These are phyloP conservation scores for Tremella fuciformis DNA, from an alignment of 768 basidiomycete species.

Conservation along the genomic window DNA sequence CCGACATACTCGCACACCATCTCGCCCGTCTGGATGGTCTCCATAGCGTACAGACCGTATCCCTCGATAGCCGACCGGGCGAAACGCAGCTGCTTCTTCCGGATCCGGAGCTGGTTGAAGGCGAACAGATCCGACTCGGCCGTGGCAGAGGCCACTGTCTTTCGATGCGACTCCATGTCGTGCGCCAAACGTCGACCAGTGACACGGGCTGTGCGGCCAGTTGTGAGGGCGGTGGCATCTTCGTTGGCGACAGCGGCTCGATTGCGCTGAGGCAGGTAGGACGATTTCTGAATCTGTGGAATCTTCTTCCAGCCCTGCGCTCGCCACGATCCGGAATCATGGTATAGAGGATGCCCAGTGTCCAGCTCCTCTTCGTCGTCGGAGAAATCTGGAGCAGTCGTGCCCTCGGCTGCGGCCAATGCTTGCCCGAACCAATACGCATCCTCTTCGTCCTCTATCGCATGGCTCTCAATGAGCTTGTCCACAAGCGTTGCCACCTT, in stretches of 20 bases:
- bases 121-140: slow-evolving; percentile 73
- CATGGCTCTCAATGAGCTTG: slow-evolving; percentile 56
- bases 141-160: slow-evolving; percentile 54
- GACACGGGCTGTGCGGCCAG: slow-evolving; percentile 71
- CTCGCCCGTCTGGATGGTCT: slow-evolving; percentile 85
- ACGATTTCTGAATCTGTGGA: slow-evolving; percentile 82
- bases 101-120: slow-evolving; percentile 95
- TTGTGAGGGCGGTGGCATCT: slow-evolving; percentile 56
- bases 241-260: slow-evolving; percentile 46
- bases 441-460: slow-evolving; percentile 86
- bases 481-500: slow-evolving; percentile 21
- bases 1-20: slow-evolving; percentile 99
- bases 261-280: slow-evolving; percentile 77
- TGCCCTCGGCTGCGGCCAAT: slow-evolving; percentile 38
- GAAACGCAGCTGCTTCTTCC: slow-evolving; percentile 97
- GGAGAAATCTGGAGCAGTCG: slow-evolving; percentile 18
- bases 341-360: slow-evolving; percentile 54
- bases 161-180: slow-evolving; percentile 89
- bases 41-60: slow-evolving; percentile 98
- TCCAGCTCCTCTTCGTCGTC: slow-evolving; percentile 24
- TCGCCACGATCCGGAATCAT: slow-evolving; percentile 79
- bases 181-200: slow-evolving; percentile 86
- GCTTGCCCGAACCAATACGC: slow-evolving; percentile 62
- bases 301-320: slow-evolving; percentile 97
- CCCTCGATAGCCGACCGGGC: slow-evolving; percentile 94